Evolutionary conservation across 331 rosid species (phyloP).

Genomic region (Spiraea crenata): DNA sequence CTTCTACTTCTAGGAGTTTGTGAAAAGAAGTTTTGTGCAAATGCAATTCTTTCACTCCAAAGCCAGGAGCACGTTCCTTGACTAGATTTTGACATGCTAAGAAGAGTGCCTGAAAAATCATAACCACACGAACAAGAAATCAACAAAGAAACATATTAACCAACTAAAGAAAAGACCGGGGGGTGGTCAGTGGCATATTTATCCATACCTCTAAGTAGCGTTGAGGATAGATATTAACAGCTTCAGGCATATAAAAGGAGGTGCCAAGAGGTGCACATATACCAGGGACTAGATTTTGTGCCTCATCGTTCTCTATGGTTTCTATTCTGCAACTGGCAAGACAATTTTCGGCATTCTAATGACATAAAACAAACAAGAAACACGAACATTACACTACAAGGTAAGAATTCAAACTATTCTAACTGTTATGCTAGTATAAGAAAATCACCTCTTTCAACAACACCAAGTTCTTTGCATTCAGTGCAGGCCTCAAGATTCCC

Average conservation of each 20-base stretch:
- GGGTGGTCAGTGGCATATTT: neutral
- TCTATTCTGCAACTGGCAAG: slow-evolving; percentile 78
- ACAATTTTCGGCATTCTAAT: slow-evolving; percentile 73
- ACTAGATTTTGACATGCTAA: slow-evolving; percentile 65
- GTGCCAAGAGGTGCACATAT: slow-evolving; percentile 49
- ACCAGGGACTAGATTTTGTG: slow-evolving; percentile 60
- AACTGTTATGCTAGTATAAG: slow-evolving; percentile 16
- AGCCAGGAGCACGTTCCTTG: slow-evolving; percentile 40
- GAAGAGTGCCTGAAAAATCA: slow-evolving; percentile 60
- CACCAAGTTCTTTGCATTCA: slow-evolving; percentile 60
- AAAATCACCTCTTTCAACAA: slow-evolving; percentile 58
- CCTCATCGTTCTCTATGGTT: slow-evolving; percentile 45
- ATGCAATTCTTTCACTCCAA: slow-evolving; percentile 48
- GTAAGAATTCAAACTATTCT: slow-evolving; percentile 20
- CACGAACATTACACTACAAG: slow-evolving; percentile 9
- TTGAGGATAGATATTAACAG: slow-evolving; percentile 65
- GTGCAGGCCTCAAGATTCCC: slow-evolving; percentile 92
- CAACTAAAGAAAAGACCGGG: neutral
- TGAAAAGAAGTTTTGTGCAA: slow-evolving; percentile 52
- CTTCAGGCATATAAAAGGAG: slow-evolving; percentile 88
- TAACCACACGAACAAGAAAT: slow-evolving; percentile 17
- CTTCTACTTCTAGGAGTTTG: slow-evolving; percentile 72
- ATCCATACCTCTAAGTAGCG: slow-evolving; percentile 72
- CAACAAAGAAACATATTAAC: neutral
- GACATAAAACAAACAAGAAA: slow-evolving; percentile 32